A percentile compares a stretch with the other conserved stretches of the same genome.
Conservation (phyloP, 345 rosid genomes). For the Arabis alpina region DNA sequence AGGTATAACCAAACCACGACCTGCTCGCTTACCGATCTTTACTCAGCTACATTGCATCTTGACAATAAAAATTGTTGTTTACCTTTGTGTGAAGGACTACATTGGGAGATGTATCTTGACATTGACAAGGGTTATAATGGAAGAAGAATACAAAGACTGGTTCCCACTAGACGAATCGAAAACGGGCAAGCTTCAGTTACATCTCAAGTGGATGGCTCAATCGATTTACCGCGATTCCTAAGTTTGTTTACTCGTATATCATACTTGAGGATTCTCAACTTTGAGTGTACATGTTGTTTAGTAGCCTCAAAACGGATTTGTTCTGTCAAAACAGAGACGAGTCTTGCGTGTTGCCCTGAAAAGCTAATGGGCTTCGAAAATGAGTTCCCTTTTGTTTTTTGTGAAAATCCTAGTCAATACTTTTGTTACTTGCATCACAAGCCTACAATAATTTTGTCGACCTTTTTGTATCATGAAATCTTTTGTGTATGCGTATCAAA, state of each 20-base stretch:
- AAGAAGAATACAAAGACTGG: constrained; percentile 78
- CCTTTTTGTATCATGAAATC: background rate
- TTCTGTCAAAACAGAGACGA: constrained; percentile 31
- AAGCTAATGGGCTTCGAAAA: constrained; percentile 18
- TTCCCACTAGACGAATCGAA: constrained; percentile 68
- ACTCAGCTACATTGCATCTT: no score
- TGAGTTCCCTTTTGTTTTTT: constrained; percentile 16
- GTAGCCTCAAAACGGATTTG: constrained; percentile 18
- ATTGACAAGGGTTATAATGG: constrained; percentile 89
- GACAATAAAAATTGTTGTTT: background rate
- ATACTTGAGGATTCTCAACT: constrained; percentile 25
- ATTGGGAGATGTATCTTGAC: constrained; percentile 97
- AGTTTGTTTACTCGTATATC: background rate
- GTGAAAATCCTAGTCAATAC: constrained; percentile 7
- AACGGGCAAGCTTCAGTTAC: constrained; percentile 65
- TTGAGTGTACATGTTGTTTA: constrained; percentile 41
- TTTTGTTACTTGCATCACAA: constrained; percentile 12
- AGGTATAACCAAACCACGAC: constrained; percentile 67
- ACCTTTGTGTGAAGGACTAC: constrained; percentile 60
- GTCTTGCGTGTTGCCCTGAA: background rate
- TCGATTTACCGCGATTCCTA: constrained; percentile 80
- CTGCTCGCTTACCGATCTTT: no score
- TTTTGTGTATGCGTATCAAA: background rate
- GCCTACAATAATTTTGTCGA: background rate
- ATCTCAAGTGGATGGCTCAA: constrained; percentile 93